A percentile compares a stretch with the other conserved stretches of the same genome.
These are phyloP conservation scores for Xylariaceae sp. DNA, from an alignment of 2,329 filamentous ascomycete genomes.

Conservation along the genomic window DNA sequence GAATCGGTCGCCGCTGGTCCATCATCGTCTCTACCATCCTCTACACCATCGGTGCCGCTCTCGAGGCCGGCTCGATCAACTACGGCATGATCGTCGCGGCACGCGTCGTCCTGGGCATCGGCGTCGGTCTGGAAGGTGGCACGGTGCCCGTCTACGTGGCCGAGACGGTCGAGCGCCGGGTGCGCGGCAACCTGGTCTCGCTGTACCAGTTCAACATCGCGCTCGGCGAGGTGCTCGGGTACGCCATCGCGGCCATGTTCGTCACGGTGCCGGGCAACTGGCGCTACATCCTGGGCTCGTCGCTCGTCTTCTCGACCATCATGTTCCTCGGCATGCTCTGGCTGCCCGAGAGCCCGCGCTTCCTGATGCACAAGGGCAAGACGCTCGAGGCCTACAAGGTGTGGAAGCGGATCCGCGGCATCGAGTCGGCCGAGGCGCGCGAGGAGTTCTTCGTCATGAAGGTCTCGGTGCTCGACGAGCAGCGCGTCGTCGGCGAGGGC, in stretches of 20 bases:
- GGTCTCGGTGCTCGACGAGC: conserved; percentile 49
- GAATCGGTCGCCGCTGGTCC: conserved; percentile 57
- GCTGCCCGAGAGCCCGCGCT: conserved; percentile 63
- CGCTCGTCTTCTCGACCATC: conserved; percentile 60
- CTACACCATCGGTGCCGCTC: conserved; percentile 61
- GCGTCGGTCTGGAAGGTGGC: conserved; percentile 66
- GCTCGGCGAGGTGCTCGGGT: conserved; percentile 65
- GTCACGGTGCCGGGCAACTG: conserved; percentile 62
- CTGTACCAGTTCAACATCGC: conserved; percentile 73
- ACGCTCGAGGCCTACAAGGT: conserved; percentile 56
- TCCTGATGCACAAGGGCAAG: conserved; percentile 59
- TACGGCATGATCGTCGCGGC: conserved; percentile 64
- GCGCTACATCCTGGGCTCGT: conserved; percentile 67
- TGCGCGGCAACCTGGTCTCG: conserved; percentile 65
- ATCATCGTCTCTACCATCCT: conserved; percentile 63
- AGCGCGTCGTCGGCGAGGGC: conserved; percentile 43
- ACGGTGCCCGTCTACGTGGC: conserved; percentile 70
- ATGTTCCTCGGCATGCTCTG: conserved; percentile 60
- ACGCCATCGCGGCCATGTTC: conserved; percentile 67
- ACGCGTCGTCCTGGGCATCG: conserved; percentile 61
- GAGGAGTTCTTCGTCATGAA: conserved; percentile 70
- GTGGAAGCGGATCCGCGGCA: conserved; percentile 65
- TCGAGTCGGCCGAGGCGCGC: conserved; percentile 45
- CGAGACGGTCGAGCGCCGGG: conserved; percentile 58
- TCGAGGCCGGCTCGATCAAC: conserved; percentile 60